These are phyloP conservation scores for Phytophthora ohioensis DNA, from an alignment of 352 stramenopile genomes.

Conservation along the genomic window DNA sequence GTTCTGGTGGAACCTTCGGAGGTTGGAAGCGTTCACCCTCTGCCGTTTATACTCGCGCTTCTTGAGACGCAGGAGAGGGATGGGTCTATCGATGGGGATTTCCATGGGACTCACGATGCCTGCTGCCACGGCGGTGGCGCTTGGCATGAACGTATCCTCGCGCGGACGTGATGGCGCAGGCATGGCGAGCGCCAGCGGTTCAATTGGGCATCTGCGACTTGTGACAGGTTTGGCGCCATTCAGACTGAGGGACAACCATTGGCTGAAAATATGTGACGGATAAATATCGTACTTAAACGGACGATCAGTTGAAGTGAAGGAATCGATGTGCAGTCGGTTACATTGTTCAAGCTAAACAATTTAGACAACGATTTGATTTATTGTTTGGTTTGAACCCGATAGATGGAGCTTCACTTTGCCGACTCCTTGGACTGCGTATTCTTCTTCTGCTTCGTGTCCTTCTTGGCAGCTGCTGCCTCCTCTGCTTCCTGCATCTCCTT, in stretches of 20 bases:
- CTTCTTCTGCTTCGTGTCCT: constrained; percentile 10
- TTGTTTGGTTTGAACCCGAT: constrained; percentile 1
- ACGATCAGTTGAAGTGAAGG: neutral
- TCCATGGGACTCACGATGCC: constrained; percentile 25
- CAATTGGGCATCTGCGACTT: constrained; percentile 27
- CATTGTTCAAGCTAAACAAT: neutral
- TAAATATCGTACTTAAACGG: neutral
- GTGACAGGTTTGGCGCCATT: constrained; percentile 11
- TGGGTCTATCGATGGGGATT: constrained; percentile 12
- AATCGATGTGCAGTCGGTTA: too few species aligned
- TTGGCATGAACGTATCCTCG: constrained; percentile 8
- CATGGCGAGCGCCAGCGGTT: constrained; percentile 12
- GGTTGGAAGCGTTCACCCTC: neutral
- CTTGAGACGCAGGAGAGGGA: constrained; percentile 18
- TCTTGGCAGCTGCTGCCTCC: constrained; percentile 19
- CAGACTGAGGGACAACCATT: neutral
- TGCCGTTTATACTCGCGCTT: neutral
- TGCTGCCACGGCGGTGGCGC: constrained; percentile 1
- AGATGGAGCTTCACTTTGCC: neutral
- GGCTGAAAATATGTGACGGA: neutral
- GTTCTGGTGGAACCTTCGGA: neutral
- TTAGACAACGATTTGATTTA: neutral
- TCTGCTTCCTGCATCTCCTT: constrained; percentile 42
- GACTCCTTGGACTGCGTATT: neutral
- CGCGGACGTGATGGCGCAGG: neutral